Base-by-base conservation (phyloP, 225 moss, liverwort and hornwort genomes). In the Straminergon stramineum region DNA sequence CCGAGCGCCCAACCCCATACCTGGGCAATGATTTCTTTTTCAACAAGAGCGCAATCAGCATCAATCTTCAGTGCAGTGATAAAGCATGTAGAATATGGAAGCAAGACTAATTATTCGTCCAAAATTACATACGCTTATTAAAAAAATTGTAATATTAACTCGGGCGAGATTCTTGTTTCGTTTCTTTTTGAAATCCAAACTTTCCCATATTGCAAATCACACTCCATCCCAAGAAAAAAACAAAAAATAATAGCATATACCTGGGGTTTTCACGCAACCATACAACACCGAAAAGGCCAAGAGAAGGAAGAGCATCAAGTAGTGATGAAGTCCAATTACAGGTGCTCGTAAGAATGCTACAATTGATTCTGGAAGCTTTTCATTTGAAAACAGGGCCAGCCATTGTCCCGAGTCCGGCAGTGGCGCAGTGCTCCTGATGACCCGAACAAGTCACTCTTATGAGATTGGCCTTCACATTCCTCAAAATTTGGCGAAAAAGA, bases 401-500 rank as follows among this genome's bases (percentile, higher is more conserved):
- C 97, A 99, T 87, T 99, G 99, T 81, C 99, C 97, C 11, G 95
- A 95, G 91, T 99, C 96, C 4, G 95, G 96, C 88, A 98, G 93
- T 52, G 97, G 96, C 2, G 93, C 79, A 74, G 96, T 87, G 62
- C 52, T 91, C 96, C 96, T 96, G 83, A 35, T 24, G 52, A 84
- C 37, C 67, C 17, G 9, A 79, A 75, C 37, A 17, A 83, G 24
- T 32, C 48, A 88, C 3, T 52, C 71, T 30, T 14, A 43, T 65
- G 12, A 85, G 37, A 84, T 81, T 81, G 48, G 15, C 48, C 74
- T 76, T 39, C 43, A 26, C 34, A 87, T 87, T 55, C 31, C 30
- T 62, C n/a, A 63, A 17, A 45, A 20, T 75, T 52, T 30, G 31
- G 9, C 24, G 6, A 53, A 37, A 82, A 53, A 31, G 11, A 37